Evolutionary conservation across 1,139 yeast genomes (phyloP).

Genomic region (Candida pseudoviswanathii): DNA sequence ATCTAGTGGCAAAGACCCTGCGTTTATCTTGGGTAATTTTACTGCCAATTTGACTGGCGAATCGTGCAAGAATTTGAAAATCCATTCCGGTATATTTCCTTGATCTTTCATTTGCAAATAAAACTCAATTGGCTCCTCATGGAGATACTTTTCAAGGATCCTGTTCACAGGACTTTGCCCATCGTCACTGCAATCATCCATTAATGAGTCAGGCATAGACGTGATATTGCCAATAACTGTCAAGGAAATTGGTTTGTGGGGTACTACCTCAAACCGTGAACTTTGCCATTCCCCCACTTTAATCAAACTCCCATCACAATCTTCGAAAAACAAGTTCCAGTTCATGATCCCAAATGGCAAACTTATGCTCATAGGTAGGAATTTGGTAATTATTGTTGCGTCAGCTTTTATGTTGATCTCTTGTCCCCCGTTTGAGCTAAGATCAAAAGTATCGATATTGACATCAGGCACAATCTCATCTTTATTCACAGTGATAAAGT

Average conservation of each 20-base stretch:
- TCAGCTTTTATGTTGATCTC: conserved; percentile 2
- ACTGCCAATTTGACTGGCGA: conserved; percentile 11
- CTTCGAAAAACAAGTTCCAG: conserved; percentile 31
- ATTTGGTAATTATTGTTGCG: background rate
- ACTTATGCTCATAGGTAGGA: conserved; percentile 17
- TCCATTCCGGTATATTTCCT: conserved; percentile 30
- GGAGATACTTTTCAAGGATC: conserved; percentile 23
- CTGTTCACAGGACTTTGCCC: conserved; percentile 27
- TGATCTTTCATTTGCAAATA: conserved; percentile 21
- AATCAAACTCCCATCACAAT: conserved; percentile 24
- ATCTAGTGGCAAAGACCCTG: background rate
- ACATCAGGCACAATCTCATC: conserved; percentile 19
- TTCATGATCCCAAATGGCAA: conserved; percentile 24
- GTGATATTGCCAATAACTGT: conserved; percentile 16
- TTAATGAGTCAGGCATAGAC: conserved; percentile 21
- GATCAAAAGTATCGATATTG: conserved; percentile 11
- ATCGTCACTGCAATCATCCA: conserved; percentile 21
- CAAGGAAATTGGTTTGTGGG: conserved; percentile 18
- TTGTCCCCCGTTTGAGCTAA: conserved; percentile 5
- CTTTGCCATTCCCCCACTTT: conserved; percentile 30
- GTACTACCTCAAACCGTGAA: conserved; percentile 18
- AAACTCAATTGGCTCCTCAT: conserved; percentile 22
- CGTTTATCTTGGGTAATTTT: conserved; percentile 12
- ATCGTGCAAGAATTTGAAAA: conserved; percentile 20
- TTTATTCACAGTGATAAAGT: conserved; percentile 18